Base-by-base conservation (phyloP, 257 asterid species). In the Petrea volubilis region DNA sequence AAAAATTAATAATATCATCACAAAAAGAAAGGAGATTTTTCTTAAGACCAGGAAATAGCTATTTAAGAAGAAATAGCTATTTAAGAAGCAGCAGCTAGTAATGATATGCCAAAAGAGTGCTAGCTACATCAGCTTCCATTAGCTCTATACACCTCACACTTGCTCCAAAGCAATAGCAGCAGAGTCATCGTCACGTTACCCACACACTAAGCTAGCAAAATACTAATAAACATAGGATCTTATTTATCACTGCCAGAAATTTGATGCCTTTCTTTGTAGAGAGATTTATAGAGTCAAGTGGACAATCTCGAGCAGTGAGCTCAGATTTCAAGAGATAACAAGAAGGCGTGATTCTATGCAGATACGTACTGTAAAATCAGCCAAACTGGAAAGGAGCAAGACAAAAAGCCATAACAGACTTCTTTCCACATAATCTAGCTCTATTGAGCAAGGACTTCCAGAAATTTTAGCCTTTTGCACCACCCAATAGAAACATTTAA, bases 401-500 rank as follows among this genome's bases (percentile, higher is more conserved):
- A 17, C 23, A 46, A 18, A 51, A 28, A 6, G 11, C 46, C 47
- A 27, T 49, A 23, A n/a, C 25, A 44, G 40, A 34, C 17, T 33
- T 59, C 24, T 23, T 27, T 56, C 31, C 38, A 20, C 20, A 75
- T 14, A 38, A 43, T 50, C 13, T 31, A 14, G 40, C 31, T n/a
- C 13, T 25, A 52, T 31, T 2, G 9, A 41, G 65, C 61, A 53
- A 65, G 9, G 60, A 50, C 61, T 67, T 51, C 53, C 60, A 63
- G 25, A 20, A 36, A 61, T 14, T 24, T 11, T 53, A 77, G 10
- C 67, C 63, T 63, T 75, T 44, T 18, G 20, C n/a, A 20, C 52
- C 33, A 55, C 67, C 56, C 15, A 21, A 20, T 33, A 53, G 69
- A 69, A 12, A 44, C 27, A 51, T 55, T 63, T 38, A 23, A 46